Conservation (phyloP, 805 yeast genomes). For the Yamadazyma tumulicola region DNA sequence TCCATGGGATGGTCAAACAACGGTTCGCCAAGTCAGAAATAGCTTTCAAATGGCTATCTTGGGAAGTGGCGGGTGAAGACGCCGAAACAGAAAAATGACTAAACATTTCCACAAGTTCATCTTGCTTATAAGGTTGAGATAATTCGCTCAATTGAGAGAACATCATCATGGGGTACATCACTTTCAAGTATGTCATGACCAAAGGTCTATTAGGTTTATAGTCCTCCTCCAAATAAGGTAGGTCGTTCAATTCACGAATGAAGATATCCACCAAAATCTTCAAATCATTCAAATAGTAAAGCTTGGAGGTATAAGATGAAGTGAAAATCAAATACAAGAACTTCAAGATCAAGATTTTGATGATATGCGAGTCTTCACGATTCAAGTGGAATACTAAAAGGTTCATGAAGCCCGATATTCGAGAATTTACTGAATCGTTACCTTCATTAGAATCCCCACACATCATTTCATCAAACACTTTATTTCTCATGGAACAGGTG, state of each 20-base stretch:
- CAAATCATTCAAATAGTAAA: conserved; percentile 79
- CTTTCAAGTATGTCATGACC: conserved; percentile 55
- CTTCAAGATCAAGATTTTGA: conserved; percentile 77
- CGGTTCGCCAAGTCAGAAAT: conserved; percentile 31
- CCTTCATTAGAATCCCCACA: conserved; percentile 32
- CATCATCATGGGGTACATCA: conserved; percentile 65
- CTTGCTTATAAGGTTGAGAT: conserved; percentile 53
- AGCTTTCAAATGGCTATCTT: conserved; percentile 16
- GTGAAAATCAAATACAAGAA: conserved; percentile 72
- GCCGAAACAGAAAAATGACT: conserved; percentile 34
- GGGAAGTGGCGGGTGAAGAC: conserved; percentile 1
- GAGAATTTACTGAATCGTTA: conserved; percentile 11
- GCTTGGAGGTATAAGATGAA: conserved; percentile 56
- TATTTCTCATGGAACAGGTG: conserved; percentile 35
- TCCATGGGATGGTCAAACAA: conserved; percentile 34
- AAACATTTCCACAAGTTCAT: conserved; percentile 50
- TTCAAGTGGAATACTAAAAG: conserved; percentile 62
- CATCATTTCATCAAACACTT: conserved; percentile 53
- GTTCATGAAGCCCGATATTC: conserved; percentile 65
- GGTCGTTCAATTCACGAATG: conserved; percentile 70
- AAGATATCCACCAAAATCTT: conserved; percentile 81
- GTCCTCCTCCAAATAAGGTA: conserved; percentile 55
- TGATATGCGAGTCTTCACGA: conserved; percentile 65
- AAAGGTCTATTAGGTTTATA: conserved; percentile 54
- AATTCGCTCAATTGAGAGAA: conserved; percentile 56